phyloP scores from a whole-genome alignment of 83 land plant genomes.

The Thuja plicata region DNA sequence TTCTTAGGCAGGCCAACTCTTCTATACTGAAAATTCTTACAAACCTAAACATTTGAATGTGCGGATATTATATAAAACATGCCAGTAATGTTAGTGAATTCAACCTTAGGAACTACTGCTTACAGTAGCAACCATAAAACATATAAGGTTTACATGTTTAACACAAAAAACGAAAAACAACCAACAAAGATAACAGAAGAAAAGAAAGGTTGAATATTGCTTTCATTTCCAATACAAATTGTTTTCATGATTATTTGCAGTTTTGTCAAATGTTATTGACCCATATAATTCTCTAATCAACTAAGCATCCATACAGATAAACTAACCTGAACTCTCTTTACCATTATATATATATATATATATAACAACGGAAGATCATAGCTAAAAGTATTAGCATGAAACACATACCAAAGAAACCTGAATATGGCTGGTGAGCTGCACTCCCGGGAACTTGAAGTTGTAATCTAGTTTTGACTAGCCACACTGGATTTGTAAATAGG shows the following conservation, averaged over 20 bases:
- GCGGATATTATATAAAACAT: not conserved
- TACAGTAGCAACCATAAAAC: not conserved
- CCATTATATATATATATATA: not conserved
- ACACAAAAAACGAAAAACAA: not conserved
- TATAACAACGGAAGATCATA: not conserved
- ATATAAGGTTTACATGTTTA: not conserved
- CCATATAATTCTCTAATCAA: not conserved
- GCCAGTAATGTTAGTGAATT: not conserved
- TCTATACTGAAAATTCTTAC: not conserved
- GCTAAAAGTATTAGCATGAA: not conserved
- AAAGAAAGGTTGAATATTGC: not conserved
- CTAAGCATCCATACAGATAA: not conserved
- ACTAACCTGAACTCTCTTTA: not conserved
- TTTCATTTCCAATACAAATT: not conserved
- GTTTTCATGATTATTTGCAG: not conserved
- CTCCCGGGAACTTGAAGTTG: conserved; percentile 88
- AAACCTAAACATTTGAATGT: not conserved
- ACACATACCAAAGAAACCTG: conserved; percentile 70
- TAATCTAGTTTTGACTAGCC: conserved; percentile 93
- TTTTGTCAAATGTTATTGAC: not conserved
- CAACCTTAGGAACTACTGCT: not conserved
- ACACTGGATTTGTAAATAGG: conserved; percentile 85
- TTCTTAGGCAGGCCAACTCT: not conserved
- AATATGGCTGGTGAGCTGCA: conserved; percentile 55
- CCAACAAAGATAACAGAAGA: not conserved